phyloP scores from a whole-genome alignment of 768 basidiomycete genomes.

The Sporobolomyces pararoseus region DNA sequence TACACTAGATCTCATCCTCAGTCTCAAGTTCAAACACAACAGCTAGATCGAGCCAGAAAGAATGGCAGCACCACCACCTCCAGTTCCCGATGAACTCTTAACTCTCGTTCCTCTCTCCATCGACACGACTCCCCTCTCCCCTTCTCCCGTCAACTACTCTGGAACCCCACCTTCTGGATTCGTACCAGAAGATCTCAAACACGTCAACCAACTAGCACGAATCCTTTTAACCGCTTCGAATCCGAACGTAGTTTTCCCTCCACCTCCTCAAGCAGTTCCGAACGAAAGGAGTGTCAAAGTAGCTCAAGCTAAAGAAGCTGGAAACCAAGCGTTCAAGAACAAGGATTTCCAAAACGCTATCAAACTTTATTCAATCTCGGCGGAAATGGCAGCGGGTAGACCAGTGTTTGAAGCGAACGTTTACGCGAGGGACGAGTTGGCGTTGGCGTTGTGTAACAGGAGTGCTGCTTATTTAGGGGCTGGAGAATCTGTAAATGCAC shows the following conservation, averaged over 20 bases:
- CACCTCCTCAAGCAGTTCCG: conserved; percentile 45
- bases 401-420: conserved; percentile 85
- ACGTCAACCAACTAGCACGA: conserved; percentile 71
- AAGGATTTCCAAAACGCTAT: conserved; percentile 69
- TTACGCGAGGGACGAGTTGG: conserved; percentile 81
- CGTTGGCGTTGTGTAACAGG: conserved; percentile 83
- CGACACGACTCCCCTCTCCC: conserved; percentile 18
- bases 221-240: conserved; percentile 53
- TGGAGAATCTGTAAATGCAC: conserved; percentile 68
- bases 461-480: conserved; percentile 78
- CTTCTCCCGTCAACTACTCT: conserved; percentile 19
- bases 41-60: no score
- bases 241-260: conserved; percentile 42
- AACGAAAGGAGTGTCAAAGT: conserved; percentile 51
- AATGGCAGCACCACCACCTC: conserved; percentile 19
- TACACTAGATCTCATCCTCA: no score
- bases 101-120: conserved; percentile 33
- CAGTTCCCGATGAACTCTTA: conserved; percentile 15
- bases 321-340: conserved; percentile 86
- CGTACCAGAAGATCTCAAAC: conserved; percentile 59
- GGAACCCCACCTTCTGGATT: conserved; percentile 3
- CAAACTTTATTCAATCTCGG: conserved; percentile 71
- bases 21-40: no score
- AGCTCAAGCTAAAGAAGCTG: conserved; percentile 80
- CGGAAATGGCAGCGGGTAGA: conserved; percentile 69